Percentiles rank a stretch among this genome's conserved stretches.
phyloP scores from a whole-genome alignment of 495 filamentous ascomycete species.

The Neurospora pannonica region DNA sequence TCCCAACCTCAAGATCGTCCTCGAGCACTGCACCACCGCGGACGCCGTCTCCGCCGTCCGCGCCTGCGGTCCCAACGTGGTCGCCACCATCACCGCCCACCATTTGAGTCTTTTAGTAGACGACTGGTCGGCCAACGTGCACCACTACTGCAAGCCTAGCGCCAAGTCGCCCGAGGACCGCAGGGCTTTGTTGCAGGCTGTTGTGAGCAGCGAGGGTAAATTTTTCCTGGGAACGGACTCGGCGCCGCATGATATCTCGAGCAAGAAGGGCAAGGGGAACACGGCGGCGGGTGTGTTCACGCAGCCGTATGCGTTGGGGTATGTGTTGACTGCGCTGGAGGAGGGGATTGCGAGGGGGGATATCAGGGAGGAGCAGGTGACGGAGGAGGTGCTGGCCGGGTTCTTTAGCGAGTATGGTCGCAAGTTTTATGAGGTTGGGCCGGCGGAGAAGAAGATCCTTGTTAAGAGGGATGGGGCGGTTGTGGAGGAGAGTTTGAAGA shows the following conservation, averaged over 20 bases:
- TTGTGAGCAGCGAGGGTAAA: slow-evolving; percentile 56
- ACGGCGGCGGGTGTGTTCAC: slow-evolving; percentile 84
- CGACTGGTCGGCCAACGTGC: slow-evolving; percentile 59
- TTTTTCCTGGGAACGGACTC: slow-evolving; percentile 58
- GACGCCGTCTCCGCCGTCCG: slow-evolving; percentile 73
- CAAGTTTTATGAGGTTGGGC: slow-evolving; percentile 49
- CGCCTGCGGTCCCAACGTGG: slow-evolving; percentile 65
- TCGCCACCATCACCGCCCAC: slow-evolving; percentile 63
- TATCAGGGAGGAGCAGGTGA: slow-evolving; percentile 53
- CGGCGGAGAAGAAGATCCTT: slow-evolving; percentile 10
- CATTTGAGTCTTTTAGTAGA: slow-evolving; percentile 74
- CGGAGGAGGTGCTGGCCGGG: slow-evolving; percentile 55
- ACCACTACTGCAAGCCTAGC: slow-evolving; percentile 82
- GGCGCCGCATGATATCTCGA: slow-evolving; percentile 55
- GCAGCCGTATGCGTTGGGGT: slow-evolving; percentile 72
- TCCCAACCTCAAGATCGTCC: slow-evolving; percentile 70
- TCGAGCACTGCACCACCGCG: slow-evolving; percentile 75
- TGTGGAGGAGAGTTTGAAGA: slow-evolving; percentile 24
- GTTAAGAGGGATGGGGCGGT: slow-evolving; percentile 11
- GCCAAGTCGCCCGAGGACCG: slow-evolving; percentile 68
- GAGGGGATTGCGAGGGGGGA: slow-evolving; percentile 57
- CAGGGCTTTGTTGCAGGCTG: slow-evolving; percentile 61
- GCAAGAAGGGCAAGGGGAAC: slow-evolving; percentile 60
- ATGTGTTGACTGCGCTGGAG: slow-evolving; percentile 61
- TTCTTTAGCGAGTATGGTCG: slow-evolving; percentile 72